Conservation (phyloP, 75 land plant species). For the Selaginella moellendorffii region DNA sequence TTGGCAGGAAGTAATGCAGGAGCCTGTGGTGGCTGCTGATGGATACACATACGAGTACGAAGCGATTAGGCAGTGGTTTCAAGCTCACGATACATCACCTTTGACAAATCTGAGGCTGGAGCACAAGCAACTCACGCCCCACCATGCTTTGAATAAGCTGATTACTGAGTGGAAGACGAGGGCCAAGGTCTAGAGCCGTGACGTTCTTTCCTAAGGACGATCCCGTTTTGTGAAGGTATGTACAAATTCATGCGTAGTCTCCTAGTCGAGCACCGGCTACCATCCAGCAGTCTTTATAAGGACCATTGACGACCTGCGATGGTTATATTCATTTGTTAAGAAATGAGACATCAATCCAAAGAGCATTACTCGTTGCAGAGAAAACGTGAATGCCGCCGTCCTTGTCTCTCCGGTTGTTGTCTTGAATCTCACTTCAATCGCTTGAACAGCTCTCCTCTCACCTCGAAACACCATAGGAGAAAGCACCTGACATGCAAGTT, state of each 20-base stretch:
- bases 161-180: conserved; percentile 6
- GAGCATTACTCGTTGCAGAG: conserved; percentile 24
- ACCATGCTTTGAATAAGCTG: neutral
- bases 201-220: no score
- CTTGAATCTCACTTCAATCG: conserved; percentile 18
- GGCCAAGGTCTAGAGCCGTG: neutral
- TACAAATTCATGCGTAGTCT: no score
- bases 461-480: conserved; percentile 29
- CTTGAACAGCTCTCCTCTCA: conserved; percentile 28
- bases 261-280: conserved; percentile 26
- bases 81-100: conserved; percentile 3
- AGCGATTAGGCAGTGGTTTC: conserved; percentile 6
- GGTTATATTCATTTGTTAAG: neutral
- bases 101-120: conserved; percentile 7
- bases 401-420: conserved; percentile 10
- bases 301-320: conserved; percentile 25
- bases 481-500: conserved; percentile 10
- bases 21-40: conserved; percentile 8
- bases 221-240: no score
- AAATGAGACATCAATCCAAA: neutral
- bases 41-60: conserved; percentile 8
- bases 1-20: neutral
- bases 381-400: conserved; percentile 21
- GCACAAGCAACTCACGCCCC: neutral
- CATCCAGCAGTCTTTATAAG: conserved; percentile 41